These are phyloP conservation scores for Fomitopsis palustris DNA, from an alignment of 1,284 basidiomycete genomes.

Conservation along the genomic window DNA sequence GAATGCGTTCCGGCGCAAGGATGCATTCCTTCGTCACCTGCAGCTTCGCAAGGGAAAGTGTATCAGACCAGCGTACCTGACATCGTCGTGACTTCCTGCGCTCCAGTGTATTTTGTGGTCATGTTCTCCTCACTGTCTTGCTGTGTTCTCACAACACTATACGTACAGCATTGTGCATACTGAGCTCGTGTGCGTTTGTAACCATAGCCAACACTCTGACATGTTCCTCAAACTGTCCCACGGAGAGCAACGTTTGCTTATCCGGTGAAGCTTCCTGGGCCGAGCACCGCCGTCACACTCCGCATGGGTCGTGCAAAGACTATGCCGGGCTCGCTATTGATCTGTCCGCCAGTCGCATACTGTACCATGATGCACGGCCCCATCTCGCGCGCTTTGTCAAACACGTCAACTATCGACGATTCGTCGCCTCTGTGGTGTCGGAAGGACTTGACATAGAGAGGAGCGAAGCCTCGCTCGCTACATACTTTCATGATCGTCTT, in stretches of 20 bases:
- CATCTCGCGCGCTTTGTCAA: conserved; percentile 61
- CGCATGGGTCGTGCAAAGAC: too few relatives aligned
- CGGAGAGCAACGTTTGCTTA: too few relatives aligned
- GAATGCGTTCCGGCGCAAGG: not conserved
- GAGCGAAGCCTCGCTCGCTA: conserved; percentile 52
- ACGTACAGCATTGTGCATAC: too few relatives aligned
- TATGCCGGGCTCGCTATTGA: too few relatives aligned
- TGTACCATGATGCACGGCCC: conserved; percentile 55
- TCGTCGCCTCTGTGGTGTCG: conserved; percentile 62
- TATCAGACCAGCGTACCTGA: not conserved
- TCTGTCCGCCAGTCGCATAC: too few relatives aligned
- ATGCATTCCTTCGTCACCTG: not conserved
- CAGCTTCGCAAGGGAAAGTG: not conserved
- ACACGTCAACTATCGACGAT: conserved; percentile 57
- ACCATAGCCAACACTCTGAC: too few relatives aligned
- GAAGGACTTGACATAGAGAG: conserved; percentile 79
- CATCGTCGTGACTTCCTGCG: too few relatives aligned
- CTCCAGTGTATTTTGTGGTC: conserved; percentile 52
- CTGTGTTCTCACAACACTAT: too few relatives aligned
- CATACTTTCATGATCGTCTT: conserved; percentile 73
- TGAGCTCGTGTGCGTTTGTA: too few relatives aligned
- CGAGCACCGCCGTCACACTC: too few relatives aligned
- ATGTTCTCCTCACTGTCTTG: conserved; percentile 26
- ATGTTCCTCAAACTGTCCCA: too few relatives aligned
- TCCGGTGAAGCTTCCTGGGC: too few relatives aligned